Conservation (phyloP, 2,329 filamentous ascomycete species). For the Xylariaceae sp. region DNA sequence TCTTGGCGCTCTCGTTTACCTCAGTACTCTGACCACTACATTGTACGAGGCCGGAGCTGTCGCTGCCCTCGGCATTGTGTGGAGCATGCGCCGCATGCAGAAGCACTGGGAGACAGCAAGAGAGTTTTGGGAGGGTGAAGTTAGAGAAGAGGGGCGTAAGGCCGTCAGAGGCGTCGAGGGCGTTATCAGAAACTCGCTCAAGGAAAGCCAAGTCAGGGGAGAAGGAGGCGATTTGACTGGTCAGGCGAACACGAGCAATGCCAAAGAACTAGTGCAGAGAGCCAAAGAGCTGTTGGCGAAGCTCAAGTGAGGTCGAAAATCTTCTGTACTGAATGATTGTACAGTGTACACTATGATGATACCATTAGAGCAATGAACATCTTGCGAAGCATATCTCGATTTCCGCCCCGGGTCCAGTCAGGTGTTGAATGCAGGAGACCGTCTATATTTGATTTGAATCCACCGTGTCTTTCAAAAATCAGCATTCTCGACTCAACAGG, state of each 20-base stretch:
- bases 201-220: conserved; percentile 19
- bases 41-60: conserved; percentile 60
- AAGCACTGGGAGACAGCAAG: conserved; percentile 58
- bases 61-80: conserved; percentile 56
- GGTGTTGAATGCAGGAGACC: no score
- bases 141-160: conserved; percentile 63
- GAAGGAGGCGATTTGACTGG: conserved; percentile 13
- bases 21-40: conserved; percentile 48
- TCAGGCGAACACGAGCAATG: conserved; percentile 31
- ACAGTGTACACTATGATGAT: no score
- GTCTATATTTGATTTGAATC: no score
- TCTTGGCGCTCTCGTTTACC: conserved; percentile 52
- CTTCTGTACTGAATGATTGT: no score
- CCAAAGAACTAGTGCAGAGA: conserved; percentile 41
- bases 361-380: no score
- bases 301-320: conserved; percentile 35
- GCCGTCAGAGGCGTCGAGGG: conserved; percentile 54
- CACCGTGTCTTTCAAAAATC: no score
- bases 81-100: conserved; percentile 57
- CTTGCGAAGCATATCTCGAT: no score
- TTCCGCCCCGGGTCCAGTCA: no score
- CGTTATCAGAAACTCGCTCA: conserved; percentile 45
- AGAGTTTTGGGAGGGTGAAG: conserved; percentile 60
- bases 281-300: conserved; percentile 45
- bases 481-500: no score